Percentiles rank a stretch among this genome's conserved stretches.
Evolutionary conservation across 2,329 filamentous ascomycete genomes (phyloP).

Genomic region (Penicillium expansum): DNA sequence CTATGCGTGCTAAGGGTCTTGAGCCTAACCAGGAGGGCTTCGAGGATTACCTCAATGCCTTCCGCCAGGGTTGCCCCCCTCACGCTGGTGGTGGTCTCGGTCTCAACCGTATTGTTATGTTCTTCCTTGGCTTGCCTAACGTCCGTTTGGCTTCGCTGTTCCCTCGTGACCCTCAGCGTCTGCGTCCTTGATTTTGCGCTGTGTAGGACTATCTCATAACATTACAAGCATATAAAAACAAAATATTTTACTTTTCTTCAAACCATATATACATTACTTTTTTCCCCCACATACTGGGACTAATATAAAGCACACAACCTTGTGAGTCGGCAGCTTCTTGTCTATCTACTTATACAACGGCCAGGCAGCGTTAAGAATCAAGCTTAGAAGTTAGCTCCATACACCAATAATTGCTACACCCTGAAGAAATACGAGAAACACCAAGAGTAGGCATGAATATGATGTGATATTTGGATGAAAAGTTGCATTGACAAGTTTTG

Average conservation of each 20-base stretch:
- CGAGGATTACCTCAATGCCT: constrained; percentile 62
- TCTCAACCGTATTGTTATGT: constrained; percentile 64
- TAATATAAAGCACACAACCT: background rate
- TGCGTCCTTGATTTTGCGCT: constrained; percentile 39
- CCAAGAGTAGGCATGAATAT: background rate
- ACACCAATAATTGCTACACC: background rate
- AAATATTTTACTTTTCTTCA: constrained; percentile 1
- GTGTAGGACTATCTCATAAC: background rate
- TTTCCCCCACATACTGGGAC: background rate
- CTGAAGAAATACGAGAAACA: background rate
- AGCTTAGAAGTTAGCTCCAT: background rate
- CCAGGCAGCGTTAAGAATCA: background rate
- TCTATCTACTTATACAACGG: background rate
- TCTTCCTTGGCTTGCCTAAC: constrained; percentile 64
- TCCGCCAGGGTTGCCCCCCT: constrained; percentile 62
- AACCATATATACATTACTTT: too few species aligned
- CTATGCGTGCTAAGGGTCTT: constrained; percentile 59
- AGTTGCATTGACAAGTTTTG: constrained; percentile 15
- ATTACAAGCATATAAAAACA: constrained; percentile 4
- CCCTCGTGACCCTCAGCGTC: constrained; percentile 61
- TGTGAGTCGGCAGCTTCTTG: background rate
- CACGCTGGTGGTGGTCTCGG: constrained; percentile 66
- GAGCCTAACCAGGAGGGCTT: constrained; percentile 59
- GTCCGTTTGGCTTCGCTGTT: constrained; percentile 62
- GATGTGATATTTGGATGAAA: constrained; percentile 11